A percentile compares a stretch with the other conserved stretches of the same genome.
These are phyloP conservation scores for Nicotiana attenuata DNA, from an alignment of 257 asterid species.

Conservation along the genomic window DNA sequence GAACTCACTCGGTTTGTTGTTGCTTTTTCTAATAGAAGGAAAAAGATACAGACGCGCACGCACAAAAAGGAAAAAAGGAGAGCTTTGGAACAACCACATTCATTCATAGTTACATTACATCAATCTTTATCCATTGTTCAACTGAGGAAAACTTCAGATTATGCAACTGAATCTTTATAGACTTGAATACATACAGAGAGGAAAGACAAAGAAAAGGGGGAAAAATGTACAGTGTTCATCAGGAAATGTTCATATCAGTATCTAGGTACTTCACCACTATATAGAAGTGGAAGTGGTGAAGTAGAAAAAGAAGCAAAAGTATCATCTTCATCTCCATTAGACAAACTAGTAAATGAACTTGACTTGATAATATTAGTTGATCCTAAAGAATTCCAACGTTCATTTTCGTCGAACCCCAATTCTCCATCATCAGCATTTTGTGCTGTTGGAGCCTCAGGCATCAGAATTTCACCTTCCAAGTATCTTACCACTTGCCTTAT, in stretches of 20 bases:
- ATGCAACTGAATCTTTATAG: not conserved
- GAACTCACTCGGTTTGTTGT: too few species aligned
- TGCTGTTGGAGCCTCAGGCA: not conserved
- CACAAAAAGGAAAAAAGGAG: not conserved
- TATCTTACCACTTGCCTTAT: constrained; percentile 9
- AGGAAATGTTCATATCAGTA: not conserved
- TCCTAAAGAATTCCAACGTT: not conserved
- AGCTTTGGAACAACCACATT: not conserved
- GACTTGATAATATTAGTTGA: not conserved
- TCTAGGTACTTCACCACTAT: constrained; percentile 2
- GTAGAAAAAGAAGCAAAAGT: not conserved
- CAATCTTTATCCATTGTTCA: not conserved
- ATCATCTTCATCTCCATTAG: constrained; percentile 2
- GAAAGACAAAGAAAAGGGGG: not conserved
- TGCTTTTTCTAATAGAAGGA: too few species aligned
- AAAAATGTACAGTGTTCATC: not conserved
- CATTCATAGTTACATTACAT: not conserved
- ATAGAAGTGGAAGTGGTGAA: constrained; percentile 10
- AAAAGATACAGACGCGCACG: too few species aligned
- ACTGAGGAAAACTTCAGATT: not conserved
- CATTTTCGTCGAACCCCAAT: not conserved
- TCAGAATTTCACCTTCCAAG: constrained; percentile 9
- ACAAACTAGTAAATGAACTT: constrained; percentile 6
- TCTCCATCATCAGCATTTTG: not conserved
- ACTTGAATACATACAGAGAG: not conserved